Evolutionary conservation across 164 flowering plant genomes (phyloP).

Genomic region (Paratinospora sagittata): DNA sequence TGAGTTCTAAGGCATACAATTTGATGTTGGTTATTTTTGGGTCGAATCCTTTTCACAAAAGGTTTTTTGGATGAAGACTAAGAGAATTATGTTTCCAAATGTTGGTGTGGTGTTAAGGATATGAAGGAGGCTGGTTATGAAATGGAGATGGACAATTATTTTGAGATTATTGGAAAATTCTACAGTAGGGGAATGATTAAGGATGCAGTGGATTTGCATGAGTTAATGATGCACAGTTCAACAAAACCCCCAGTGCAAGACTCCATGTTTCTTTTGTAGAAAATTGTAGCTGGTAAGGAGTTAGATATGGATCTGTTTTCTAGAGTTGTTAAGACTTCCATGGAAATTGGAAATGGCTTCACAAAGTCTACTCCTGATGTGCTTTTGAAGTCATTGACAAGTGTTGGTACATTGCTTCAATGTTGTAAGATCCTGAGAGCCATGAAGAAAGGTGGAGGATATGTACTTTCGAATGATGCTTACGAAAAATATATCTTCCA

Average conservation of each 20-base stretch:
- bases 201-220: slow-evolving; percentile 66
- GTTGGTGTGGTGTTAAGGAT: slow-evolving; percentile 58
- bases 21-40: too few species aligned
- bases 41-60: too few species aligned
- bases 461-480: too few species aligned
- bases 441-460: too few species aligned
- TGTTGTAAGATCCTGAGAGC: too few species aligned
- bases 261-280: slow-evolving; percentile 48
- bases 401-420: too few species aligned
- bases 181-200: slow-evolving; percentile 48
- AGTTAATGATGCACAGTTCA: slow-evolving; percentile 50
- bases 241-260: slow-evolving; percentile 52
- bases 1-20: too few species aligned
- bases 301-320: slow-evolving; percentile 51
- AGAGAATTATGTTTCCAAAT: too few species aligned
- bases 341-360: slow-evolving; percentile 39
- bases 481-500: too few species aligned
- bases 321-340: slow-evolving; percentile 45
- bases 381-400: too few species aligned
- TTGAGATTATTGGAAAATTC: slow-evolving; percentile 37
- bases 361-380: too few species aligned
- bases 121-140: slow-evolving; percentile 52
- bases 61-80: too few species aligned
- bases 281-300: slow-evolving; percentile 38
- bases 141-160: slow-evolving; percentile 51